These are phyloP conservation scores for Ascosphaera aggregata DNA, from an alignment of 2,329 filamentous ascomycete species.

Conservation along the genomic window DNA sequence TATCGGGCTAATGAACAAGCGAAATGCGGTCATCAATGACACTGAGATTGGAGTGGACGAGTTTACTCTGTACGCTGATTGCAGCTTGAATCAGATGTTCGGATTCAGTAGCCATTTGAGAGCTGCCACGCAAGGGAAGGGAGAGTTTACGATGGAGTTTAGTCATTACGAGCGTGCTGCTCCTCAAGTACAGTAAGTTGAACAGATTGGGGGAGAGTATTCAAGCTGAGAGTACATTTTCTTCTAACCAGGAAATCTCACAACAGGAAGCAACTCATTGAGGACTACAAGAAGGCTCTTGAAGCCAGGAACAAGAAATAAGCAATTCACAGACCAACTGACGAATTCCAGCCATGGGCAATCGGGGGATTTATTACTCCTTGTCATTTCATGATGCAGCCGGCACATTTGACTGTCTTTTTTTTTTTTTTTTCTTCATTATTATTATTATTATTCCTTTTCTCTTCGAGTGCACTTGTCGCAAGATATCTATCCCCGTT, in stretches of 20 bases:
- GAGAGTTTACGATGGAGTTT: constrained; percentile 98
- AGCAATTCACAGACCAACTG: constrained; percentile 4
- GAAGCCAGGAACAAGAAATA: constrained; percentile 40
- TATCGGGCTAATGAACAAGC: constrained; percentile 88
- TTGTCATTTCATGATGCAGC: too few relatives aligned
- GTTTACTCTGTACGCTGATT: constrained; percentile 80
- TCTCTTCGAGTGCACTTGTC: background rate
- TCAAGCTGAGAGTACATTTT: background rate
- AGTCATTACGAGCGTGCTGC: constrained; percentile 82
- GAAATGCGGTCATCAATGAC: constrained; percentile 82
- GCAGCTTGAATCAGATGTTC: constrained; percentile 92
- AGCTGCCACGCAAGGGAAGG: constrained; percentile 91
- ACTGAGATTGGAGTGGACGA: constrained; percentile 87
- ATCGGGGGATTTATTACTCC: too few relatives aligned
- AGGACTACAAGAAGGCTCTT: constrained; percentile 43
- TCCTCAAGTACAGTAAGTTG: constrained; percentile 61
- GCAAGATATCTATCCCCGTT: background rate
- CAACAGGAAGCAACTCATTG: constrained; percentile 37
- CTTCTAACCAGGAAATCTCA: background rate
- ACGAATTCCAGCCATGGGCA: too few relatives aligned
- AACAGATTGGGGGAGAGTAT: background rate
- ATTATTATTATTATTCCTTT: background rate
- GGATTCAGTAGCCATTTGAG: constrained; percentile 81
- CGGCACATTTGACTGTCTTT: background rate
- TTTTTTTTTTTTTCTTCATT: background rate